These are phyloP conservation scores for Coffea canephora DNA, from an alignment of 257 asterid genomes.

Conservation along the genomic window DNA sequence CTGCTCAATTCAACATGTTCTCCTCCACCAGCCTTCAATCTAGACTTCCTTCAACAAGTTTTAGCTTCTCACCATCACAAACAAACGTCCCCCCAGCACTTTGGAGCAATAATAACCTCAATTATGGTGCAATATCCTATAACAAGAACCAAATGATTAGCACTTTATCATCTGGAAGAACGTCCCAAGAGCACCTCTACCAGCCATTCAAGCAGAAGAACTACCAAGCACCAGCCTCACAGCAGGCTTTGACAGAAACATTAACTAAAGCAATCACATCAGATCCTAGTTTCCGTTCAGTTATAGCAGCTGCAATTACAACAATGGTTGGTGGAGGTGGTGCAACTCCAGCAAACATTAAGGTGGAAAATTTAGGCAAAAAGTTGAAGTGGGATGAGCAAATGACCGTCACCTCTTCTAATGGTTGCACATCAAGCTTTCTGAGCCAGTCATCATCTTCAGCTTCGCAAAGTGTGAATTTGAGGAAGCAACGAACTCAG, in stretches of 20 bases:
- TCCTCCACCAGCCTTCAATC: conserved; percentile 40
- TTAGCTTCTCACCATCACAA: conserved; percentile 43
- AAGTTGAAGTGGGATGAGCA: conserved; percentile 27
- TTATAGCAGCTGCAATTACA: conserved; percentile 68
- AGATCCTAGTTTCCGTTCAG: conserved; percentile 70
- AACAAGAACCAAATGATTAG: conserved; percentile 21
- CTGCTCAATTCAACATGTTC: conserved; percentile 35
- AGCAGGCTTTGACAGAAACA: conserved; percentile 64
- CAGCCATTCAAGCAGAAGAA: conserved; percentile 31
- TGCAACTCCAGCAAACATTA: conserved; percentile 24
- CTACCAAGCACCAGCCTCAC: conserved; percentile 38
- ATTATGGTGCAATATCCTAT: conserved; percentile 25
- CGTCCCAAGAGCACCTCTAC: conserved; percentile 32
- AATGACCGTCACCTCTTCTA: conserved; percentile 13
- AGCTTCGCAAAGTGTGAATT: conserved; percentile 3
- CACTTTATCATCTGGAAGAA: conserved; percentile 27
- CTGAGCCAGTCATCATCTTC: conserved; percentile 12
- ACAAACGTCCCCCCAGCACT: conserved; percentile 28
- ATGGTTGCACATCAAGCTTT: conserved; percentile 19
- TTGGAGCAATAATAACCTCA: conserved; percentile 37
- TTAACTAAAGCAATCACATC: conserved; percentile 72
- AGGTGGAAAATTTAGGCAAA: conserved; percentile 23
- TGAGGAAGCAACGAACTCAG: conserved; percentile 20
- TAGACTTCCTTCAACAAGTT: conserved; percentile 40
- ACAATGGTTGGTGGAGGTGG: conserved; percentile 45